Evolutionary conservation across 1,139 yeast genomes (phyloP).

Genomic region (Geotrichum restrictum): DNA sequence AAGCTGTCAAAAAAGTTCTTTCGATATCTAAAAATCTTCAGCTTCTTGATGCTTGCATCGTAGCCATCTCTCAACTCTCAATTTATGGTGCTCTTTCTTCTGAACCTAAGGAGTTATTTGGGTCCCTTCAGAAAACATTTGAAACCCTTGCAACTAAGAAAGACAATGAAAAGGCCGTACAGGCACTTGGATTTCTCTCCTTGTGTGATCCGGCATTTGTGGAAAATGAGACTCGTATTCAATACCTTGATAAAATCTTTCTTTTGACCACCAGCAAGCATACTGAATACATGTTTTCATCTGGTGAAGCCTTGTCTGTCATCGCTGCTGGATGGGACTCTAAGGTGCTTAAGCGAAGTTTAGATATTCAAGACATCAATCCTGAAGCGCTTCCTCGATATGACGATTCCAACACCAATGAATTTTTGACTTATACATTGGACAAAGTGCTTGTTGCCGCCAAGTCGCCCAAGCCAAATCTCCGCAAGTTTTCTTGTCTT

Average conservation of each 20-base stretch:
- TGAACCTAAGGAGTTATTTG: constrained; percentile 34
- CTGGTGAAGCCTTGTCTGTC: constrained; percentile 80
- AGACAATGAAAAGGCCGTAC: constrained; percentile 57
- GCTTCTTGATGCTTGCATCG: constrained; percentile 41
- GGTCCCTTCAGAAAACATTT: constrained; percentile 37
- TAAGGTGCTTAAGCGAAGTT: constrained; percentile 46
- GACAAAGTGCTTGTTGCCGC: constrained; percentile 51
- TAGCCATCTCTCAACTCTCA: constrained; percentile 53
- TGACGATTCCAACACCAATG: constrained; percentile 7
- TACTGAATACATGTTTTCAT: constrained; percentile 66
- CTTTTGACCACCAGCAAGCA: constrained; percentile 68
- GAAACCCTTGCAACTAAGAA: constrained; percentile 45
- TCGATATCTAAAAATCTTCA: constrained; percentile 14
- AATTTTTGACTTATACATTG: constrained; percentile 39
- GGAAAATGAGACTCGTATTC: constrained; percentile 32
- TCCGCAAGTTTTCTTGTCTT: constrained; percentile 73
- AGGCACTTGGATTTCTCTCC: constrained; percentile 54
- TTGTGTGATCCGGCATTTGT: constrained; percentile 39
- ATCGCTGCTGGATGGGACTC: constrained; percentile 77
- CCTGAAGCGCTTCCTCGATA: constrained; percentile 14
- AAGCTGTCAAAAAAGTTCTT: constrained; percentile 4
- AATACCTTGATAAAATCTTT: constrained; percentile 47
- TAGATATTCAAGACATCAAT: constrained; percentile 45
- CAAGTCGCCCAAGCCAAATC: constrained; percentile 63
- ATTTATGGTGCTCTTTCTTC: constrained; percentile 52